Base-by-base conservation (phyloP, 2,329 filamentous ascomycete genomes). In the Trichoderma atrobrunneum region DNA sequence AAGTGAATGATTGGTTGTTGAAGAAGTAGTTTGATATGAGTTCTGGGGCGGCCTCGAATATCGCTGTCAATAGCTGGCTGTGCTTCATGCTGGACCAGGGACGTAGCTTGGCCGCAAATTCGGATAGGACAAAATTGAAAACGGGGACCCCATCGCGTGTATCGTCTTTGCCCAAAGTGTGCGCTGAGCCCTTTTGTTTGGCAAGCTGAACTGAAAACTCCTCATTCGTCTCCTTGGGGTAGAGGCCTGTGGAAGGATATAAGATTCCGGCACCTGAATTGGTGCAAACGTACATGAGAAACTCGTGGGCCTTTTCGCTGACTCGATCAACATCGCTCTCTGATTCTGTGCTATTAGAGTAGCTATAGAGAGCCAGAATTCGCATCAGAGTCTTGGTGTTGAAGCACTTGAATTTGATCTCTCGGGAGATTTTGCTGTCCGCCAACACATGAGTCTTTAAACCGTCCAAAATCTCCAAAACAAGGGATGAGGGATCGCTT, bases 21-120 rank as follows among this genome's bases (percentile, higher is more conserved):
- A 90, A 86, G 78, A 97, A 98, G 80, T 97, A 99, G 77, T 94
- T 91, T 57, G 94, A 92, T 1, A 97, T 89, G 3, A 98, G 86
- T 81, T 98, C 96, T 0, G 97, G 95, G 0, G 92, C 93, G 8
- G 89, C 89, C 74, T 86, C 87, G 78, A 99, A 97, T 39, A 97
- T 94, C 4, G 91, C 87, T 5, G 95, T 84, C 2, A 97, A 83
- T 11, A 99, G 87, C 76, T 97, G 92, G 76, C 91, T 92, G 78
- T 99, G 95, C 73, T 92, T 88, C 39, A 89, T 86, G 81, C 90
- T 94, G 34, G 93, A 91, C 86, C 97, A 95, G 7, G 96, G 95
- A 7, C 93, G 91, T 69, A 99, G 86, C 57, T 87, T 91, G 74
- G 93, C 90, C 2, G 93, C 86, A 75, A 98, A 94, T 43, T 93